Conservation (phyloP, 495 filamentous ascomycete genomes). For the Echria macrotheca region DNA sequence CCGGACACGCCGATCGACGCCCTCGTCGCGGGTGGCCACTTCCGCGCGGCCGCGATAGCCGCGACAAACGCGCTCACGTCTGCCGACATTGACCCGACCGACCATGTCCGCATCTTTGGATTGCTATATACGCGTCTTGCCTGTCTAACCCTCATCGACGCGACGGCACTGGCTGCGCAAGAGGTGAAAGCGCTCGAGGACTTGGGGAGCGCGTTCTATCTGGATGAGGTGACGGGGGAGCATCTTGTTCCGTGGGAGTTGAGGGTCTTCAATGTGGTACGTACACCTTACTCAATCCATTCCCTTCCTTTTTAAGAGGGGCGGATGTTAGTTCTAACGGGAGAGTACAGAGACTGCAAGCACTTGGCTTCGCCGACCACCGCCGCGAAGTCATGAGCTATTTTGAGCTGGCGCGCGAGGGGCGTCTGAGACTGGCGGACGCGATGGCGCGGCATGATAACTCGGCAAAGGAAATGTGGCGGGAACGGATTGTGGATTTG, state of each 20-base stretch:
- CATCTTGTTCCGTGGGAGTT: slow-evolving; percentile 85
- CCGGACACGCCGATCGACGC: slow-evolving; percentile 43
- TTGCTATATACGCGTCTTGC: slow-evolving; percentile 78
- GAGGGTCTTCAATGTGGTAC: slow-evolving; percentile 62
- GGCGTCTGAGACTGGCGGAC: slow-evolving; percentile 47
- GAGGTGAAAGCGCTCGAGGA: slow-evolving; percentile 83
- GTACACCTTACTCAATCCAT: neutral
- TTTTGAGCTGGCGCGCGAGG: slow-evolving; percentile 81
- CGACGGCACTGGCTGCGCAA: slow-evolving; percentile 67
- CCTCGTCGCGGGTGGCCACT: slow-evolving; percentile 57
- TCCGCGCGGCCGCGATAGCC: slow-evolving; percentile 67
- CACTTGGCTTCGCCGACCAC: slow-evolving; percentile 75
- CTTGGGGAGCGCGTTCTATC: slow-evolving; percentile 65
- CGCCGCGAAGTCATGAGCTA: slow-evolving; percentile 80
- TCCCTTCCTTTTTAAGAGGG: neutral
- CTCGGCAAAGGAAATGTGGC: slow-evolving; percentile 58
- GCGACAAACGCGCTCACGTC: slow-evolving; percentile 64
- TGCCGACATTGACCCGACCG: slow-evolving; percentile 42
- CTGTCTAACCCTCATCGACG: slow-evolving; percentile 70
- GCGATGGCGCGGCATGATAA: slow-evolving; percentile 32
- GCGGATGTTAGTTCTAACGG: neutral
- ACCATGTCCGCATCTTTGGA: slow-evolving; percentile 61
- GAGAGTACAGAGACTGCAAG: slow-evolving; percentile 61
- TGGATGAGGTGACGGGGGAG: slow-evolving; percentile 39
- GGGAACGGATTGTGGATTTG: slow-evolving; percentile 60